These are phyloP conservation scores for Monosporascus cannonballus DNA, from an alignment of 2,329 filamentous ascomycete species.

Conservation along the genomic window DNA sequence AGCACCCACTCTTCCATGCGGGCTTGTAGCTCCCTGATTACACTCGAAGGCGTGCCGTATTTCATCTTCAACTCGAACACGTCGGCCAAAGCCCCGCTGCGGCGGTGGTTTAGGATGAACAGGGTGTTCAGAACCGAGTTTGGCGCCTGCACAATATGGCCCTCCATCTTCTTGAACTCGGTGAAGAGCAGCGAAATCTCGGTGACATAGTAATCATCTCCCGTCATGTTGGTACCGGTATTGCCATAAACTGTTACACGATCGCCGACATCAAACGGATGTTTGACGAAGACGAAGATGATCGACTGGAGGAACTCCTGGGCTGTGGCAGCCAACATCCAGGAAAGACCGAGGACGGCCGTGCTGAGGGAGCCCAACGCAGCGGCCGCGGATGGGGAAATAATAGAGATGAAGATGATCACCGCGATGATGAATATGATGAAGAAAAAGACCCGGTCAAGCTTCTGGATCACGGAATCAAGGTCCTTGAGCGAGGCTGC, in stretches of 20 bases:
- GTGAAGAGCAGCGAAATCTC: conserved; percentile 91
- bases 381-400: conserved; percentile 84
- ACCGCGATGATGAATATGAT: conserved; percentile 75
- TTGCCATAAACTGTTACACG: conserved; percentile 89
- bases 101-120: conserved; percentile 91
- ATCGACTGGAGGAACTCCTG: conserved; percentile 92
- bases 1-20: conserved; percentile 78
- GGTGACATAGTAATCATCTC: conserved; percentile 94
- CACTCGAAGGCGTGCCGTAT: conserved; percentile 74
- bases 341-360: conserved; percentile 80
- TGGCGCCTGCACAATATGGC: conserved; percentile 90
- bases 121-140: conserved; percentile 90
- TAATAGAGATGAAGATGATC: conserved; percentile 81
- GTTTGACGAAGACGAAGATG: conserved; percentile 95
- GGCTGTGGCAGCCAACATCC: conserved; percentile 87
- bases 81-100: conserved; percentile 82
- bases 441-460: conserved; percentile 84
- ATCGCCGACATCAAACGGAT: conserved; percentile 94
- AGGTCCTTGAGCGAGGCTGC: conserved; percentile 91
- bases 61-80: conserved; percentile 78
- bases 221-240: conserved; percentile 68
- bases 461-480: conserved; percentile 85
- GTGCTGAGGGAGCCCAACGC: conserved; percentile 88
- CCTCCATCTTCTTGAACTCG: conserved; percentile 98
- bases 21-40: conserved; percentile 76